Evolutionary conservation across 2,329 filamentous ascomycete species (phyloP).

Genomic region (Alternaria angustiovoidea): DNA sequence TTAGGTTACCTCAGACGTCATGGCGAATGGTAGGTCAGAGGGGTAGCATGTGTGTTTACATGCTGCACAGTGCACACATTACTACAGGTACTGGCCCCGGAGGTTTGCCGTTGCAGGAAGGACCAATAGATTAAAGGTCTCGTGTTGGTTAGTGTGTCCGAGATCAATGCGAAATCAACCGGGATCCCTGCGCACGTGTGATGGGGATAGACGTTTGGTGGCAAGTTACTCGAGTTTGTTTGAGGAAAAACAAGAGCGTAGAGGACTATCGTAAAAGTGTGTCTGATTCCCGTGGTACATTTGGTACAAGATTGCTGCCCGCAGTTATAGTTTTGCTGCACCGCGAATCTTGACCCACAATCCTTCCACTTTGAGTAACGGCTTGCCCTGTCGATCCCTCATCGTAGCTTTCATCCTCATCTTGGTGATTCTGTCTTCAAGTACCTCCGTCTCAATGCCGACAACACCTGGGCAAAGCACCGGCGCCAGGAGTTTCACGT

Average conservation of each 20-base stretch:
- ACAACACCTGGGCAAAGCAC: conserved; percentile 36
- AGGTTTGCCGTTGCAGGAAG: conserved; percentile 19
- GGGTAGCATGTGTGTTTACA: conserved; percentile 21
- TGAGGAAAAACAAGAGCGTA: background rate
- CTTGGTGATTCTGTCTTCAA: conserved; percentile 29
- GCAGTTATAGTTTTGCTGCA: conserved; percentile 25
- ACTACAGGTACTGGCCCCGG: conserved; percentile 20
- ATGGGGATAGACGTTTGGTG: conserved; percentile 9
- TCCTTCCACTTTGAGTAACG: conserved; percentile 30
- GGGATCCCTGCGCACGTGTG: conserved; percentile 25
- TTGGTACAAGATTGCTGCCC: background rate
- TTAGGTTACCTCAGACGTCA: background rate
- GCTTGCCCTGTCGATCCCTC: conserved; percentile 34
- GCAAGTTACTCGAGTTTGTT: background rate
- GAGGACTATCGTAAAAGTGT: background rate
- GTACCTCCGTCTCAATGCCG: conserved; percentile 32
- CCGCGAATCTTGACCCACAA: conserved; percentile 32
- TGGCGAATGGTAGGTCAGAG: conserved; percentile 18
- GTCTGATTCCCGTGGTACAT: background rate
- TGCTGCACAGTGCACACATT: conserved; percentile 16
- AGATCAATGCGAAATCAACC: conserved; percentile 13
- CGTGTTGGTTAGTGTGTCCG: conserved; percentile 21
- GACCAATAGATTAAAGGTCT: conserved; percentile 13
- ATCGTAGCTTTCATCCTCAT: conserved; percentile 34
- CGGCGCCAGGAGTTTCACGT: conserved; percentile 32